A percentile compares a stretch with the other conserved stretches of the same genome.
These are phyloP conservation scores for Sergeia podlipaevii DNA, from an alignment of 208 protist genomes.

Conservation along the genomic window DNA sequence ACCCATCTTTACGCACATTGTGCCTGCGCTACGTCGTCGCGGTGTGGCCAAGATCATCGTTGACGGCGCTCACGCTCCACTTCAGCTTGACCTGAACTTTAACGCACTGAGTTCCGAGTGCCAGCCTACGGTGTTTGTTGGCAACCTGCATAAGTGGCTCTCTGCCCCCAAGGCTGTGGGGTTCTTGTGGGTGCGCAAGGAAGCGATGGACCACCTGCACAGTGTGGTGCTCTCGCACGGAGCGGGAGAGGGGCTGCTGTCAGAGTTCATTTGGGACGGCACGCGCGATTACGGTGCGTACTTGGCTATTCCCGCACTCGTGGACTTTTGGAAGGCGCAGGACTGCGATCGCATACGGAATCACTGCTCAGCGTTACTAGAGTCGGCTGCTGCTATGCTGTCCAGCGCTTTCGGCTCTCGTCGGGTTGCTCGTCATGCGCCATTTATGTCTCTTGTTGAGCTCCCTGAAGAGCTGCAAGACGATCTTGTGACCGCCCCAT, in stretches of 20 bases:
- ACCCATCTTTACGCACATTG: conserved; percentile 76
- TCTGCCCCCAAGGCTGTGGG: conserved; percentile 81
- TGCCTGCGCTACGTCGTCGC: conserved; percentile 57
- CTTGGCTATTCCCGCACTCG: conserved; percentile 67
- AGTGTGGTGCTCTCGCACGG: conserved; percentile 85
- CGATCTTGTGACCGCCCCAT: conserved; percentile 55
- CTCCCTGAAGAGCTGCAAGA: conserved; percentile 71
- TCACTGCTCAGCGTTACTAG: conserved; percentile 55
- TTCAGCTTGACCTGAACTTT: conserved; percentile 78
- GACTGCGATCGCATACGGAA: conserved; percentile 45
- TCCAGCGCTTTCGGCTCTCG: conserved; percentile 55
- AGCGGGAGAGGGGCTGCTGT: conserved; percentile 77
- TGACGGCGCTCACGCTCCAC: conserved; percentile 85
- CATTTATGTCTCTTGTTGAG: conserved; percentile 88
- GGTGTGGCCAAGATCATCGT: conserved; percentile 84
- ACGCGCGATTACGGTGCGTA: conserved; percentile 84
- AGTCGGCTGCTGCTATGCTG: conserved; percentile 57
- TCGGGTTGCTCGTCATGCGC: conserved; percentile 54
- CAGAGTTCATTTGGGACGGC: conserved; percentile 92
- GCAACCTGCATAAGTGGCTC: conserved; percentile 92
- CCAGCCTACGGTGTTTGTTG: conserved; percentile 75
- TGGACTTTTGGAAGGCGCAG: conserved; percentile 75
- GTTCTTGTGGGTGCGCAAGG: conserved; percentile 74
- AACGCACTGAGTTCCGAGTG: conserved; percentile 34
- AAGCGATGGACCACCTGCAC: conserved; percentile 39